These are phyloP conservation scores for Sodiomyces alkalinus DNA, from an alignment of 2,329 filamentous ascomycete genomes.

Conservation along the genomic window DNA sequence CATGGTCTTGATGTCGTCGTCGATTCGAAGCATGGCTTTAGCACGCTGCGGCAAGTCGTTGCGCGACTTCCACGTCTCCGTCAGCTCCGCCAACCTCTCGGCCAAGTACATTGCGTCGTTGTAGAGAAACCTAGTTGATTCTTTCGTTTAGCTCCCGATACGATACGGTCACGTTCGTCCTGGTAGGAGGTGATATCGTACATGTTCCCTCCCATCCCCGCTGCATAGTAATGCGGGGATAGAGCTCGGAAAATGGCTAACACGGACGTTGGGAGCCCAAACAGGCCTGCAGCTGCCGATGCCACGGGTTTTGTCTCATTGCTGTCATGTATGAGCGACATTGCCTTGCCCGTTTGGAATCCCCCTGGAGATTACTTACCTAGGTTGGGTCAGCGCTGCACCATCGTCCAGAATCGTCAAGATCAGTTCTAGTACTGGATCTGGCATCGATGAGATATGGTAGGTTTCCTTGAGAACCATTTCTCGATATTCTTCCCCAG, in stretches of 20 bases:
- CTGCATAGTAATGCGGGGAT: conserved; percentile 57
- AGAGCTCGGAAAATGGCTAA: conserved; percentile 70
- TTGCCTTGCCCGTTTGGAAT: not conserved
- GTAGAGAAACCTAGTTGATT: conserved; percentile 45
- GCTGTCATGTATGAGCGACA: conserved; percentile 9
- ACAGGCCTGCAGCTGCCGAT: conserved; percentile 53
- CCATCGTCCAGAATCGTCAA: conserved; percentile 43
- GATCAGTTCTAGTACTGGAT: conserved; percentile 57
- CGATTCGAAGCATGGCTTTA: conserved; percentile 38
- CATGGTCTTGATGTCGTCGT: conserved; percentile 43
- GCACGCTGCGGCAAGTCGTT: conserved; percentile 34
- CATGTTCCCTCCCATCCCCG: conserved; percentile 48
- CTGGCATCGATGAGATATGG: conserved; percentile 75
- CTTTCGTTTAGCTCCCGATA: too few relatives aligned
- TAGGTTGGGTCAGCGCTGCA: conserved; percentile 38
- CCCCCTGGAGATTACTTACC: conserved; percentile 18
- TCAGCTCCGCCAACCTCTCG: conserved; percentile 36
- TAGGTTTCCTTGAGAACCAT: conserved; percentile 75
- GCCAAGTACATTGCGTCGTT: conserved; percentile 52
- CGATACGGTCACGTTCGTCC: too few relatives aligned
- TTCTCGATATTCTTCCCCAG: conserved; percentile 35
- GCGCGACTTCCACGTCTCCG: conserved; percentile 34
- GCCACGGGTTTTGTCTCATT: conserved; percentile 42
- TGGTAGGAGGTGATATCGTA: too few relatives aligned
- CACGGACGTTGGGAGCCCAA: conserved; percentile 54